A percentile compares a stretch with the other conserved stretches of the same genome.
These are phyloP conservation scores for Lophiotrema nucula DNA, from an alignment of 495 filamentous ascomycete genomes.

Conservation along the genomic window DNA sequence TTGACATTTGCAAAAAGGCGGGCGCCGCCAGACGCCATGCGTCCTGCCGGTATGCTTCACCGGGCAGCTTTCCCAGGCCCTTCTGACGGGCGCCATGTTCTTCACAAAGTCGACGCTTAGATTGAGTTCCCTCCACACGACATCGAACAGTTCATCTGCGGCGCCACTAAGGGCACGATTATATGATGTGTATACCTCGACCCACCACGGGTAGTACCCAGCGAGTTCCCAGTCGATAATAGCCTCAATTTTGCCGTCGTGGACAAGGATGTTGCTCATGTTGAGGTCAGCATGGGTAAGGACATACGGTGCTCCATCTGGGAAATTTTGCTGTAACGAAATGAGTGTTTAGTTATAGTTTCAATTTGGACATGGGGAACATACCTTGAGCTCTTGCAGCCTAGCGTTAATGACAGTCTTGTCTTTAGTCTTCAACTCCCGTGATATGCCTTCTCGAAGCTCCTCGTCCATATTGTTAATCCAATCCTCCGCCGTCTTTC, in stretches of 20 bases:
- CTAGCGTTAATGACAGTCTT: not conserved
- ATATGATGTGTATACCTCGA: not conserved
- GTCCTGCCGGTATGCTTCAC: constrained; percentile 7
- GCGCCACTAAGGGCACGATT: not conserved
- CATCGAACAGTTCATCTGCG: not conserved
- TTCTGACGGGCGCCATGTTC: not conserved
- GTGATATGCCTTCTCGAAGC: constrained; percentile 1
- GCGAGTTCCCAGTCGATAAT: constrained; percentile 13
- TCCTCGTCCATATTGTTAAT: constrained; percentile 1
- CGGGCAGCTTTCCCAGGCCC: not conserved
- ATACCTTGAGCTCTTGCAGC: not conserved
- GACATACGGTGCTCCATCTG: constrained; percentile 1
- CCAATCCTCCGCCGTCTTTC: constrained; percentile 10
- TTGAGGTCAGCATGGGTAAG: constrained; percentile 5
- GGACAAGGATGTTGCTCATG: constrained; percentile 2
- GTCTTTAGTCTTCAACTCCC: not conserved
- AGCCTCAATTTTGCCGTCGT: constrained; percentile 4
- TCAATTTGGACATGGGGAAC: too few species aligned
- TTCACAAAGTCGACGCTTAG: not conserved
- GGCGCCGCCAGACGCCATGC: not conserved
- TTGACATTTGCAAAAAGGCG: constrained; percentile 6
- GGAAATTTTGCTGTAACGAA: too few species aligned
- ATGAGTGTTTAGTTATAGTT: too few species aligned
- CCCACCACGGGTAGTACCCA: constrained; percentile 7
- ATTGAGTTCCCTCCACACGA: constrained; percentile 2